Evolutionary conservation across 768 basidiomycete species (phyloP), one percentile per base, ranked within the genome.

Genomic region (Podaxis pistillaris): DNA sequence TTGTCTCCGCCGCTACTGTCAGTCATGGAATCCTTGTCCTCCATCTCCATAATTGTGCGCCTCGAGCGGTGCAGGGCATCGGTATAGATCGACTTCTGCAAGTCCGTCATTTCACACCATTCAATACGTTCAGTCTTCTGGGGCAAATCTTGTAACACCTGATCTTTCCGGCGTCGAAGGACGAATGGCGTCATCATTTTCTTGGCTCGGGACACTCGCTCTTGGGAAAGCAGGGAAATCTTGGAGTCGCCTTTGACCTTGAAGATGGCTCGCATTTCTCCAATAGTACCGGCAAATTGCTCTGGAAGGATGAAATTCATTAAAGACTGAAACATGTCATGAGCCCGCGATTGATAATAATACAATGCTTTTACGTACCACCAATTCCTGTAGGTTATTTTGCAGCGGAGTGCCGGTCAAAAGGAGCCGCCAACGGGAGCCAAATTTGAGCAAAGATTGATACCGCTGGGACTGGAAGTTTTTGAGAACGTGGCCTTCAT

Each of bases 131-230:
- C 96, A 11, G 84, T 87, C 76, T 98, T 98, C 66, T 87, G 86
- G 3, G 97, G 97, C 38, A 99, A 83, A 68, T 98, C 96, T 70
- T 90, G 89, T 51, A 98, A 81, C 5, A 99, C 96, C 78, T 97
- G 95, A 69, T 96, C 94, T 76, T 99, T 99, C 68, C 96, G 85
- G 63, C 97, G 85, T n/a, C 97, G 90, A 19, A 99, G 81, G 24
- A 98, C 96, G 73, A 99, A 99, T 0, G 97, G 97, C 6, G 94
- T 97, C 91, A 99, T 94, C 95, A 99, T 98, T 73, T 94, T 94
- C 78, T 98, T 96, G 5, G 97, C 97, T 65, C 96, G 80, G 19
- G 93, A 94, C 24, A 98, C 92, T 55, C 97, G 91, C 72, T 96
- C 91, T 70, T 93, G 90, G 3, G 96, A 93, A 26, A 98, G 87